Evolutionary conservation across 805 yeast species (phyloP).

Genomic region (Ogataea pini): DNA sequence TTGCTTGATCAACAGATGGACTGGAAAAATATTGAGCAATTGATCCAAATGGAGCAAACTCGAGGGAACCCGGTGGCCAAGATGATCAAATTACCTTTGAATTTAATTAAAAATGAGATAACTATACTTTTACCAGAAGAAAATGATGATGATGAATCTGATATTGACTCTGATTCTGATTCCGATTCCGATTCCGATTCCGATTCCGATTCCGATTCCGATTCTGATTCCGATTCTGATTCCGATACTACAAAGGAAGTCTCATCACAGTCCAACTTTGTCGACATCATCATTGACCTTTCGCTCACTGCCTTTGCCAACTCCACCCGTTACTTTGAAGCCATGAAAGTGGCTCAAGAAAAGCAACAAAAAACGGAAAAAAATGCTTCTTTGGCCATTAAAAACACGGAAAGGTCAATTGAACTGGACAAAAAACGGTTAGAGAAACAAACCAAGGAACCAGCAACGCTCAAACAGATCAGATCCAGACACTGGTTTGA

Average conservation of each 20-base stretch:
- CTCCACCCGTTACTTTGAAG: constrained; percentile 77
- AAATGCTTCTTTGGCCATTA: constrained; percentile 74
- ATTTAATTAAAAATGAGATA: constrained; percentile 67
- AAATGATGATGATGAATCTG: constrained; percentile 34
- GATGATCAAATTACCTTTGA: constrained; percentile 64
- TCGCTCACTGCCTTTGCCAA: constrained; percentile 81
- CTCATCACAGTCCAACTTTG: constrained; percentile 16
- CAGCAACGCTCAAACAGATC: constrained; percentile 50
- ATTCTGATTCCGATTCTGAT: constrained; percentile 33
- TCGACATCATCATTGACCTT: constrained; percentile 67
- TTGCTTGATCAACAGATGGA: constrained; percentile 85
- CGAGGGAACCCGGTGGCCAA: constrained; percentile 66
- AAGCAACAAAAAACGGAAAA: constrained; percentile 81
- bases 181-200: constrained; percentile 37
- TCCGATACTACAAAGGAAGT: constrained; percentile 28
- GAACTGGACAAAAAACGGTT: constrained; percentile 67
- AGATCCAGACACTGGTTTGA: constrained; percentile 89
- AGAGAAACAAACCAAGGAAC: constrained; percentile 55
- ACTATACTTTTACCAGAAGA: constrained; percentile 52
- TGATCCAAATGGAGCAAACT: constrained; percentile 67
- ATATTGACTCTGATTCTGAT: constrained; percentile 31
- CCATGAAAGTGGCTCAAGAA: constrained; percentile 70
- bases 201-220: constrained; percentile 32
- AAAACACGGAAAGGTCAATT: constrained; percentile 79
- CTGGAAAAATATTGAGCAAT: constrained; percentile 84